Conservation (phyloP, 148 eudicot genomes). For the Amaranthus hypochondriacus region DNA sequence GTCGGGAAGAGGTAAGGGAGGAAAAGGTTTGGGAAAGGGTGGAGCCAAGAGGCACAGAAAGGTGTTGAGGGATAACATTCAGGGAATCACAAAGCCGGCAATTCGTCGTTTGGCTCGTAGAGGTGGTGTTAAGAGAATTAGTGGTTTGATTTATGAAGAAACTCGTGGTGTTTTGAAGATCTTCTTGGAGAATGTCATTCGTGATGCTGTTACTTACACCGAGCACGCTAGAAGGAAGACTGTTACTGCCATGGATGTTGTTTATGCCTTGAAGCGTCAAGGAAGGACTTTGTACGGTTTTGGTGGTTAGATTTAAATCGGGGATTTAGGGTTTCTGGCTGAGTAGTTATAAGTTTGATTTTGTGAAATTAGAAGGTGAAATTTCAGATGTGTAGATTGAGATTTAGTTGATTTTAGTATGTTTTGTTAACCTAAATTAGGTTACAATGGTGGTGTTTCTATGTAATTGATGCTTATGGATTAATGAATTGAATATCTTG, state of each 20-base stretch:
- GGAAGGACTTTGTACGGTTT: slow-evolving; percentile 45
- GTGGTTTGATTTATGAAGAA: slow-evolving; percentile 48
- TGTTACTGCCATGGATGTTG: slow-evolving; percentile 48
- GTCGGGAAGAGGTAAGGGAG: slow-evolving; percentile 61
- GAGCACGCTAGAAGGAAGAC: slow-evolving; percentile 50
- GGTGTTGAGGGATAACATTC: slow-evolving; percentile 47
- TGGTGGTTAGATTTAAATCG: slow-evolving; percentile 25
- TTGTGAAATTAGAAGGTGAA: slow-evolving; percentile 1
- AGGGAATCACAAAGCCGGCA: slow-evolving; percentile 50
- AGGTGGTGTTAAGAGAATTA: slow-evolving; percentile 51
- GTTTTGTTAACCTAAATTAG: neutral
- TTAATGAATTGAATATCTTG: slow-evolving; percentile 18
- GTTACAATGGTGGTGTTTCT: neutral
- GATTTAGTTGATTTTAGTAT: neutral
- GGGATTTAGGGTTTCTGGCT: slow-evolving; percentile 12
- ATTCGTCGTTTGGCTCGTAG: slow-evolving; percentile 48
- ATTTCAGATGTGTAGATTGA: slow-evolving; percentile 12
- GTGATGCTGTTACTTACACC: slow-evolving; percentile 52
- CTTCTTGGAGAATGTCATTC: slow-evolving; percentile 48
- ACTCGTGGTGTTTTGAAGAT: slow-evolving; percentile 54
- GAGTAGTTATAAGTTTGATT: no score
- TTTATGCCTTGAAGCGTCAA: slow-evolving; percentile 41
- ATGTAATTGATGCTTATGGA: slow-evolving; percentile 15
- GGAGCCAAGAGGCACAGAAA: slow-evolving; percentile 51
- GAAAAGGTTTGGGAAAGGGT: slow-evolving; percentile 55